phyloP scores from a whole-genome alignment of 2,329 filamentous ascomycete species.

The Cercospora zeae-maydis region DNA sequence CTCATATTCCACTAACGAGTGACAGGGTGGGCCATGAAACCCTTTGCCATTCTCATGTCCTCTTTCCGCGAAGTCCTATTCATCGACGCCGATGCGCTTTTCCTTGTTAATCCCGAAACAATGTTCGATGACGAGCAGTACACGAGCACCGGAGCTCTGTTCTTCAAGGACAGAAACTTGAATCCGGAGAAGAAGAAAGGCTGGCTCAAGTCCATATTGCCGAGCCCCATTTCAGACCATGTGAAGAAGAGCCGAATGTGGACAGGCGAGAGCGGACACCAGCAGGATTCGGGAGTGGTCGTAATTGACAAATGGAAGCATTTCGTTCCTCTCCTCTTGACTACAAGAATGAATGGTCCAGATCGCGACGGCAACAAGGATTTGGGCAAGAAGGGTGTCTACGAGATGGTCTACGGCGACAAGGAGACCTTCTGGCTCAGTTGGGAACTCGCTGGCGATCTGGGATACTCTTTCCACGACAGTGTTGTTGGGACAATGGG shows the following conservation, averaged over 20 bases:
- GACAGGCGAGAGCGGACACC: constrained; percentile 39
- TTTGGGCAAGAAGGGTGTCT: constrained; percentile 42
- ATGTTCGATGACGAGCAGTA: constrained; percentile 47
- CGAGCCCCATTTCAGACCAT: constrained; percentile 43
- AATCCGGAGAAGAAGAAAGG: constrained; percentile 39
- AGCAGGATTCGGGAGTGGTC: constrained; percentile 48
- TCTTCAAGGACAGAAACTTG: constrained; percentile 48
- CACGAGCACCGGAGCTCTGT: constrained; percentile 43
- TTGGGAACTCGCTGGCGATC: constrained; percentile 46
- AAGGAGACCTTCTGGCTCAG: constrained; percentile 52
- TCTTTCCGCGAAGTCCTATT: constrained; percentile 49
- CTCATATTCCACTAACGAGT: not conserved
- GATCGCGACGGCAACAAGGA: constrained; percentile 43
- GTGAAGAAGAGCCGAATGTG: constrained; percentile 40
- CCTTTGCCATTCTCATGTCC: constrained; percentile 47
- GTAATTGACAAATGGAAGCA: constrained; percentile 49
- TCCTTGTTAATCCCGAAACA: constrained; percentile 43
- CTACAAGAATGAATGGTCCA: constrained; percentile 44
- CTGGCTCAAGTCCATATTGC: constrained; percentile 45
- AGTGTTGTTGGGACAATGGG: constrained; percentile 41
- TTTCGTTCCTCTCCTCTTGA: constrained; percentile 44
- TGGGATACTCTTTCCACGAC: constrained; percentile 44
- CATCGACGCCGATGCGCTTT: constrained; percentile 44
- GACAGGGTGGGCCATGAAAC: constrained; percentile 46
- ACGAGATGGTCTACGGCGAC: constrained; percentile 49